Evolutionary conservation across 2,329 filamentous ascomycete genomes (phyloP), one percentile per base, ranked within the genome.

Genomic region (Fusarium tanahbumbuense): DNA sequence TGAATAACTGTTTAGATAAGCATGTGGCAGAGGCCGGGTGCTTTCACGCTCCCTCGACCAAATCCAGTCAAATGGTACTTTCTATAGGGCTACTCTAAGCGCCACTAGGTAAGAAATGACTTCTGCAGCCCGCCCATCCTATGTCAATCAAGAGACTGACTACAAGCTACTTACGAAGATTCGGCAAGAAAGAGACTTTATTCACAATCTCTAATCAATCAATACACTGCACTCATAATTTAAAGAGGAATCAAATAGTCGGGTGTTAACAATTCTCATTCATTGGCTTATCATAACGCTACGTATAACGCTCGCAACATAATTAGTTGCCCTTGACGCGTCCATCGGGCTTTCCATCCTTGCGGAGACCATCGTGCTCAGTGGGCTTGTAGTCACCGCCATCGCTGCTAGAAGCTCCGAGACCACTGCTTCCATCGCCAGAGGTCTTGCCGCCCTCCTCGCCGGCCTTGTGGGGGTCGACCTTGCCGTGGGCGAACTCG

Each of bases 401-500:
- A 7, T 53, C 54, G 20, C 23, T 54, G 20, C 50, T 64, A 10
- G 42, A 46, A 32, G 47, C 57, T 64, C 44, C 65, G 13, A 52
- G 45, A 4, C 52, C 54, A 5, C 42, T 48, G 23, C 49, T 60
- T 13, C 50, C 56, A 6, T 49, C 56, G 15, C 47, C 64, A 12
- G 53, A 53, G 4, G 64, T 71, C 61, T 73, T 73, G 13, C 71
- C 71, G 3, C 71, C 70, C 59, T 67, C 32, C 11, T 48, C 50
- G 8, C 71, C 71, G 5, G 71, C 71, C 61, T 69, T 37, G 28
- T 65, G 60, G 11, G 67, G 71, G 45, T 73, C 71, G 4, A 73
- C 70, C 64, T 73, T 73, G 53, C 71, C 71, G 18, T 73, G 56
- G 4, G 71, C 71, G 32, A 73, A 73, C 61, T 73, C 70, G 58